Evolutionary conservation across 768 basidiomycete species (phyloP).

Genomic region (Pluteus cervinus): DNA sequence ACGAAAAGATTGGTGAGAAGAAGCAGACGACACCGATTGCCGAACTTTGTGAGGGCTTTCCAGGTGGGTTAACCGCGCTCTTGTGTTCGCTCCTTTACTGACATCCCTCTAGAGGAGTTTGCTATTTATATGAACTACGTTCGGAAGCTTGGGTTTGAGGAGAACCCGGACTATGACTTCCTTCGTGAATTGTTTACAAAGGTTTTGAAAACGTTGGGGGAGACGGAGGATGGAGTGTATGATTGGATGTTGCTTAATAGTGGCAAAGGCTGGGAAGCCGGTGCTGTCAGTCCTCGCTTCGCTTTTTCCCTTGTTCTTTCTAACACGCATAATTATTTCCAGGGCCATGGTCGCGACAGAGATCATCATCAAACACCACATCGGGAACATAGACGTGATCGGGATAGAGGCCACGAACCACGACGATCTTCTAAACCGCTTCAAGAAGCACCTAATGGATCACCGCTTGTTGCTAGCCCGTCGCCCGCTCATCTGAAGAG

Average conservation of each 20-base stretch:
- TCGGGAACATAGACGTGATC: conserved; percentile 51
- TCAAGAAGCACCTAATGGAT: conserved; percentile 49
- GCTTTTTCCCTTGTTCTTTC: conserved; percentile 24
- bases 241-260: conserved; percentile 96
- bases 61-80: conserved; percentile 48
- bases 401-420: conserved; percentile 46
- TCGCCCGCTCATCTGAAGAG: conserved; percentile 61
- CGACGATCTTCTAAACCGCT: conserved; percentile 50
- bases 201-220: conserved; percentile 81
- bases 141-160: conserved; percentile 96
- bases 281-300: conserved; percentile 50
- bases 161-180: conserved; percentile 97
- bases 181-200: conserved; percentile 91
- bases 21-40: conserved; percentile 90
- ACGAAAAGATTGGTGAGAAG: conserved; percentile 99
- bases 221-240: conserved; percentile 86
- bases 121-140: conserved; percentile 99
- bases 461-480: conserved; percentile 61
- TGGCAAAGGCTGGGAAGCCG: conserved; percentile 95
- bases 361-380: conserved; percentile 53
- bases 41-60: conserved; percentile 95
- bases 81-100: conserved; percentile 6
- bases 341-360: neutral
- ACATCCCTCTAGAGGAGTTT: conserved; percentile 71
- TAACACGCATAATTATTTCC: neutral